Evolutionary conservation across 768 basidiomycete genomes (phyloP).

Genomic region (Podaxis sp.): DNA sequence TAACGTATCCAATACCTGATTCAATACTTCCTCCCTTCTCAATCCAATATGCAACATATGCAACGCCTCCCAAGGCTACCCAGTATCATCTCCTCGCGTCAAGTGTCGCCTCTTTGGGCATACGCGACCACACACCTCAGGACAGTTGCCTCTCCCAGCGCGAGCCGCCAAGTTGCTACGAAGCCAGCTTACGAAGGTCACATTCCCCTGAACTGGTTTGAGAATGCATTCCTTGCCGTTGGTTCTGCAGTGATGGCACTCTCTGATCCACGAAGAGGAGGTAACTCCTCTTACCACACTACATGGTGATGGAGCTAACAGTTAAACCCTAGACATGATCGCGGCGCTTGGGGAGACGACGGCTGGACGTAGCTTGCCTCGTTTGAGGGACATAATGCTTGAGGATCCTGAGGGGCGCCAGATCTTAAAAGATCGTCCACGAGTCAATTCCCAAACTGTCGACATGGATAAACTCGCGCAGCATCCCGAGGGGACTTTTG

Average conservation of each 20-base stretch:
- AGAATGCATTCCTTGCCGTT: constrained; percentile 80
- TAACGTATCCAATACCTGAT: not conserved
- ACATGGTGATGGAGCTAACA: constrained; percentile 5
- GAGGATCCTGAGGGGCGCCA: constrained; percentile 77
- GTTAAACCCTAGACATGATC: constrained; percentile 72
- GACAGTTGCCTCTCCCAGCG: constrained; percentile 16
- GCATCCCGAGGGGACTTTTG: constrained; percentile 80
- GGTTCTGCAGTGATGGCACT: constrained; percentile 86
- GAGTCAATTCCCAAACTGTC: constrained; percentile 74
- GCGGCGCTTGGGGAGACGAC: constrained; percentile 94
- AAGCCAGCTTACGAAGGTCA: constrained; percentile 72
- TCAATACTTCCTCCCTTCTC: not conserved
- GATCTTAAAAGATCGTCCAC: constrained; percentile 81
- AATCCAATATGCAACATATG: not conserved
- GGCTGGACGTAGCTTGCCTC: constrained; percentile 73
- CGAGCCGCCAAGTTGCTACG: constrained; percentile 18
- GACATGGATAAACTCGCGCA: constrained; percentile 64
- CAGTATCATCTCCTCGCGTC: not conserved
- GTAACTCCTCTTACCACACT: constrained; percentile 42
- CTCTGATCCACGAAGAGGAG: constrained; percentile 78
- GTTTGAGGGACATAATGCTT: constrained; percentile 76
- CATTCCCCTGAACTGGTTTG: constrained; percentile 77
- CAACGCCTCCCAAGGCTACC: not conserved
- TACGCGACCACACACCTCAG: not conserved
- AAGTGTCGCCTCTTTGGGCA: not conserved